A percentile compares a stretch with the other conserved stretches of the same genome.
These are phyloP conservation scores for Allium fistulosum DNA, from an alignment of 106 monocot species.

Conservation along the genomic window DNA sequence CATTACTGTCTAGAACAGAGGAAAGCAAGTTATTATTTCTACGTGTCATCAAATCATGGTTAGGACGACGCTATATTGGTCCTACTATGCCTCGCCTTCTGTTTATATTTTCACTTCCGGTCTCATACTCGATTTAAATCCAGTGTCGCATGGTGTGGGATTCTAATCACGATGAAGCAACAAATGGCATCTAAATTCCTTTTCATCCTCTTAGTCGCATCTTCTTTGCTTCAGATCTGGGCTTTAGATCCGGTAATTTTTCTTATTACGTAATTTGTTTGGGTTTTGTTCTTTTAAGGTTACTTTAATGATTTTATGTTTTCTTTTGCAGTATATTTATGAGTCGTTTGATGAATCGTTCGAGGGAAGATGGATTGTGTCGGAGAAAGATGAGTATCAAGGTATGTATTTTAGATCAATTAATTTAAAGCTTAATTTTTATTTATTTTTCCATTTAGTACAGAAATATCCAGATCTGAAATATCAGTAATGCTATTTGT, in stretches of 20 bases:
- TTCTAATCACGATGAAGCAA: neutral
- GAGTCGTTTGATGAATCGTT: slow-evolving; percentile 83
- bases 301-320: neutral
- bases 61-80: no score
- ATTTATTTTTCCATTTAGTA: no score
- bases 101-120: no score
- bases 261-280: neutral
- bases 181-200: slow-evolving; percentile 4
- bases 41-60: no score
- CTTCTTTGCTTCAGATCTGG: slow-evolving; percentile 4
- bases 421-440: neutral
- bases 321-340: slow-evolving; percentile 48
- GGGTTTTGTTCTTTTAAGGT: neutral
- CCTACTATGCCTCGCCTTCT: no score
- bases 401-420: slow-evolving; percentile 27
- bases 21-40: no score
- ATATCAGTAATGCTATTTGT: no score
- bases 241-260: slow-evolving; percentile 6
- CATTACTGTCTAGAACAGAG: no score
- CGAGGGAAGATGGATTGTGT: slow-evolving; percentile 75
- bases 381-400: slow-evolving; percentile 70
- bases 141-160: neutral
- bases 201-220: neutral
- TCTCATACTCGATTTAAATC: no score
- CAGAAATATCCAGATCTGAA: no score